A percentile compares a stretch with the other conserved stretches of the same genome.
These are phyloP conservation scores for Epichloe typhina DNA, from an alignment of 2,329 filamentous ascomycete species.

Conservation along the genomic window DNA sequence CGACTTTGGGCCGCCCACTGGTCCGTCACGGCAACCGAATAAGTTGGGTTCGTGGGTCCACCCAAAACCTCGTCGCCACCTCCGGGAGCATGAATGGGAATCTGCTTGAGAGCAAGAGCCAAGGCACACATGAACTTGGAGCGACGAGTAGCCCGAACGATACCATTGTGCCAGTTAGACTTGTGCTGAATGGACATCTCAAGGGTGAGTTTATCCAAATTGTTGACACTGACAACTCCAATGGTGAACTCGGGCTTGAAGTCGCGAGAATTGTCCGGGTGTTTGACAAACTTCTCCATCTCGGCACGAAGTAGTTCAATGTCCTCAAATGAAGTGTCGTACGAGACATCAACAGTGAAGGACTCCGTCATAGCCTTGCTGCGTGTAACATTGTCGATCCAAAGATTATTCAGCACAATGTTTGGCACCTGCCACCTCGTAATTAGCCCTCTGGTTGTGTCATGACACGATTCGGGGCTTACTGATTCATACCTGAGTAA, in stretches of 20 bases:
- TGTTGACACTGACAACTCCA: slow-evolving; percentile 63
- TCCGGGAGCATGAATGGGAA: slow-evolving; percentile 75
- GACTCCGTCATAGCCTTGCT: slow-evolving; percentile 86
- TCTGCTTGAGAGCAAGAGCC: slow-evolving; percentile 68
- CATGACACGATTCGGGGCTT: neutral
- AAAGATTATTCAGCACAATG: slow-evolving; percentile 80
- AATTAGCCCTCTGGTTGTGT: neutral
- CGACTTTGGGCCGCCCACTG: slow-evolving; percentile 51
- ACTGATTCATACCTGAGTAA: slow-evolving; percentile 35
- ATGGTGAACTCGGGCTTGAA: slow-evolving; percentile 78
- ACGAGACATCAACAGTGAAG: slow-evolving; percentile 67
- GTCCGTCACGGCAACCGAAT: slow-evolving; percentile 65
- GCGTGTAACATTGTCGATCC: slow-evolving; percentile 87
- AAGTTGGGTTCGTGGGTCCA: slow-evolving; percentile 62
- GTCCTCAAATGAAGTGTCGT: slow-evolving; percentile 80
- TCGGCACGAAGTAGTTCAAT: slow-evolving; percentile 74
- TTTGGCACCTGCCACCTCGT: slow-evolving; percentile 62
- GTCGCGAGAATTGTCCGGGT: slow-evolving; percentile 78
- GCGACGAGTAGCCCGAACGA: slow-evolving; percentile 63
- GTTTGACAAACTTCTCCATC: slow-evolving; percentile 71
- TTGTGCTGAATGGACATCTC: slow-evolving; percentile 82
- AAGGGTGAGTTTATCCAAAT: slow-evolving; percentile 79
- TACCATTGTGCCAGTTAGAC: slow-evolving; percentile 82
- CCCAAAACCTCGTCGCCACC: slow-evolving; percentile 52
- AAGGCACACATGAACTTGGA: slow-evolving; percentile 97